phyloP scores from a whole-genome alignment of 2,329 filamentous ascomycete genomes.

The Calonectria multiphialidica region DNA sequence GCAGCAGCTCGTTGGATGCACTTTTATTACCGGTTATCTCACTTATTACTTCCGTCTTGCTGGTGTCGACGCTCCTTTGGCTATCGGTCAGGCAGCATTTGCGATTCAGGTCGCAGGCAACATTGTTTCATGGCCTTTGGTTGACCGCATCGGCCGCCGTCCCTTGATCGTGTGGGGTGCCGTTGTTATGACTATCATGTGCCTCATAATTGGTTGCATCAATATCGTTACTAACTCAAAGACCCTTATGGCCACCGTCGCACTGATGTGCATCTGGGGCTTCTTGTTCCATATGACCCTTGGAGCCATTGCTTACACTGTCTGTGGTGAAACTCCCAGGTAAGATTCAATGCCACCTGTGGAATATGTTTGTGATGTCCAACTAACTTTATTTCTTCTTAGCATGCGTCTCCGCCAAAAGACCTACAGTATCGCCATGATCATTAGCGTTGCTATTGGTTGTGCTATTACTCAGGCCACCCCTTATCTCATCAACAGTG shows the following conservation, averaged over 20 bases:
- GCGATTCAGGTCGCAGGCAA: constrained; percentile 46
- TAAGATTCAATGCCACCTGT: not conserved
- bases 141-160: constrained; percentile 45
- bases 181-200: constrained; percentile 40
- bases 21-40: constrained; percentile 45
- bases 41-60: constrained; percentile 45
- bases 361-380: not conserved
- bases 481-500: constrained; percentile 44
- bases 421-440: constrained; percentile 49
- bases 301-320: constrained; percentile 44
- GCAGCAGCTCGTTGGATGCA: constrained; percentile 46
- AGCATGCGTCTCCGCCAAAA: constrained; percentile 46
- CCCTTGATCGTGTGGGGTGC: constrained; percentile 44
- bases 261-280: constrained; percentile 44
- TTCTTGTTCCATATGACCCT: constrained; percentile 36
- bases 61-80: constrained; percentile 42
- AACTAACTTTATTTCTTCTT: not conserved
- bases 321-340: constrained; percentile 46
- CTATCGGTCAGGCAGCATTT: constrained; percentile 43
- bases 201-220: constrained; percentile 46
- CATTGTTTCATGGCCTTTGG: constrained; percentile 45
- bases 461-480: constrained; percentile 45
- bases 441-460: constrained; percentile 43
- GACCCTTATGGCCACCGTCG: constrained; percentile 38
- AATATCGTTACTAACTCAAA: constrained; percentile 39